Conservation (phyloP, 163 green algal species). For the Chloromonas sp. region DNA sequence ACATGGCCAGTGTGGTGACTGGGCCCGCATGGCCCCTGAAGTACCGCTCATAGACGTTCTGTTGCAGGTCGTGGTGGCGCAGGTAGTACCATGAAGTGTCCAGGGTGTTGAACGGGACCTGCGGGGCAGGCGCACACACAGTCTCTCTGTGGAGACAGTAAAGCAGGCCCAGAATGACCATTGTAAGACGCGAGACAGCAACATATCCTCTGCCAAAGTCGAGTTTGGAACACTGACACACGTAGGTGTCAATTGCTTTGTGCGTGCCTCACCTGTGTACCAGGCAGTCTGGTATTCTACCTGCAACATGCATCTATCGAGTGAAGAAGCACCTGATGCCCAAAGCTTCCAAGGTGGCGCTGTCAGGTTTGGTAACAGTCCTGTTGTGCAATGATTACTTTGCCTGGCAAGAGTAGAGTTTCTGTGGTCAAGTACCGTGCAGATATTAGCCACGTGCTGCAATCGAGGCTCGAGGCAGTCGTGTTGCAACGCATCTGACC, state of each 20-base stretch:
- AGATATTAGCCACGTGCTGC: neutral
- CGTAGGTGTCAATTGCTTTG: too few species aligned
- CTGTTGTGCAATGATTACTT: conserved; percentile 7
- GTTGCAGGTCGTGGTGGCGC: conserved; percentile 77
- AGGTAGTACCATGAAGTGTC: conserved; percentile 47
- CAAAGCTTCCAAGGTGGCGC: conserved; percentile 49
- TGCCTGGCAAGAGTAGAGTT: neutral
- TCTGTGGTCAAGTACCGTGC: neutral
- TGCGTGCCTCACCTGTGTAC: conserved; percentile 39
- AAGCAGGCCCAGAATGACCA: too few species aligned
- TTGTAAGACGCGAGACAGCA: too few species aligned
- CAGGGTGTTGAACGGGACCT: conserved; percentile 6
- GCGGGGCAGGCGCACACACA: neutral
- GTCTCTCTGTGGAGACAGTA: too few species aligned
- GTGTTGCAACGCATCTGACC: neutral
- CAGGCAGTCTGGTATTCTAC: conserved; percentile 77
- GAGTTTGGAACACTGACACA: too few species aligned
- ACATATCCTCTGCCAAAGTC: too few species aligned
- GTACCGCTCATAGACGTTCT: conserved; percentile 64
- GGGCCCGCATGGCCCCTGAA: conserved; percentile 69
- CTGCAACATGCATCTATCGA: conserved; percentile 74
- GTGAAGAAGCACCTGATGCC: conserved; percentile 70
- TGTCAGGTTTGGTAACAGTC: neutral
- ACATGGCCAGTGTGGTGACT: conserved; percentile 77
- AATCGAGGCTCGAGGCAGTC: neutral